Percentiles rank a stretch among this genome's conserved stretches.
Conservation (phyloP, 1,284 basidiomycete genomes). For the Prillingera fragicola region DNA sequence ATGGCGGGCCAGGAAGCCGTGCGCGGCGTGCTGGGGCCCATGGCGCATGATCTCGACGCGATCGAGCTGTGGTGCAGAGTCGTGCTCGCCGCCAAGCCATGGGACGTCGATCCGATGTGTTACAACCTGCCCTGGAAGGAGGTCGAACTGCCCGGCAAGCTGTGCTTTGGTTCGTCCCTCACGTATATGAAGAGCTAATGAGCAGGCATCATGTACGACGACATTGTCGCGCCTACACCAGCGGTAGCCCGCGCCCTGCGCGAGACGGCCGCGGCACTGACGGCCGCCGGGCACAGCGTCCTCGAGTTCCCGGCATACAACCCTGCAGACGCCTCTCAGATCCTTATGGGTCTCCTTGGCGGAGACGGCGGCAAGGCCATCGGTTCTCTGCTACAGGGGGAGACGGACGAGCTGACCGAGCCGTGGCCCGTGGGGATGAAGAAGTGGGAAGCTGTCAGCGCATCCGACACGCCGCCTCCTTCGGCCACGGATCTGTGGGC, state of each 20-base stretch:
- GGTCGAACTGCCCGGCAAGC: conserved; percentile 57
- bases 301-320: conserved; percentile 37
- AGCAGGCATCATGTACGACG: conserved; percentile 54
- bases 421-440: conserved; percentile 17
- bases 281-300: conserved; percentile 58
- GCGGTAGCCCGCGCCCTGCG: conserved; percentile 61
- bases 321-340: background rate
- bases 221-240: conserved; percentile 58
- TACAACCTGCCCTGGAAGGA: conserved; percentile 65
- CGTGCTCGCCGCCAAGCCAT: conserved; percentile 54
- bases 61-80: conserved; percentile 60
- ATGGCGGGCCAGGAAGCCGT: conserved; percentile 65
- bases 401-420: conserved; percentile 15
- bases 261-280: conserved; percentile 55
- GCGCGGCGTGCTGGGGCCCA: conserved; percentile 64
- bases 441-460: conserved; percentile 15
- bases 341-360: conserved; percentile 4
- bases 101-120: conserved; percentile 68
- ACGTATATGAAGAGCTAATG: conserved; percentile 42
- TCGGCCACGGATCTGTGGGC: conserved; percentile 13
- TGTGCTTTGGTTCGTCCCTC: conserved; percentile 50
- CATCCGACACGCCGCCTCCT: conserved; percentile 7
- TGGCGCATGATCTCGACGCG: conserved; percentile 56
- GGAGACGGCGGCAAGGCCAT: conserved; percentile 19
- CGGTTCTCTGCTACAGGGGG: conserved; percentile 22